Percentiles rank a stretch among this genome's conserved stretches.
phyloP scores from a whole-genome alignment of 192 early-diverging fungal species.

The Piromyces finnis region DNA sequence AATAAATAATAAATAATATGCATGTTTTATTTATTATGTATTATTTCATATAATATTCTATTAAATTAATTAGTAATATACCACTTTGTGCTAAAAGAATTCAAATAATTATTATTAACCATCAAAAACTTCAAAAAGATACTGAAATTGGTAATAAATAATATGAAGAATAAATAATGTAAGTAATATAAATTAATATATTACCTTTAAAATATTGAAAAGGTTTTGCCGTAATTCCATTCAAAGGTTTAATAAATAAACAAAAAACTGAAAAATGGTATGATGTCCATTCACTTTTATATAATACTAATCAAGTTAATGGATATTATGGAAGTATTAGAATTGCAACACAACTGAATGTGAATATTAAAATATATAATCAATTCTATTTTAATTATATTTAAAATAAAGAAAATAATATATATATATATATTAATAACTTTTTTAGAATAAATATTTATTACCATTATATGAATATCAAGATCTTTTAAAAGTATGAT shows the following conservation, averaged over 20 bases:
- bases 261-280: neutral
- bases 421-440: neutral
- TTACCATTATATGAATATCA: neutral
- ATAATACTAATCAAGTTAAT: neutral
- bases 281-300: neutral
- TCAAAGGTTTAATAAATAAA: neutral
- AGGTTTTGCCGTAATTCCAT: neutral
- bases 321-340: neutral
- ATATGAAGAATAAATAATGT: no score
- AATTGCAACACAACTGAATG: neutral
- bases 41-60: neutral
- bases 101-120: neutral
- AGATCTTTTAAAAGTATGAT: neutral
- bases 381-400: no score
- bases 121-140: neutral
- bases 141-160: neutral
- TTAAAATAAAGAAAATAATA: no score
- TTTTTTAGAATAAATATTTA: neutral
- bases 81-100: neutral
- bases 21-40: neutral
- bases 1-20: no score
- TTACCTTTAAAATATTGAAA: no score
- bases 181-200: no score
- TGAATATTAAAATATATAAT: neutral
- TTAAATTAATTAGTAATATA: neutral